Evolutionary conservation across 2,329 filamentous ascomycete genomes (phyloP).

Genomic region (Aspergillus ochraceoroseus): DNA sequence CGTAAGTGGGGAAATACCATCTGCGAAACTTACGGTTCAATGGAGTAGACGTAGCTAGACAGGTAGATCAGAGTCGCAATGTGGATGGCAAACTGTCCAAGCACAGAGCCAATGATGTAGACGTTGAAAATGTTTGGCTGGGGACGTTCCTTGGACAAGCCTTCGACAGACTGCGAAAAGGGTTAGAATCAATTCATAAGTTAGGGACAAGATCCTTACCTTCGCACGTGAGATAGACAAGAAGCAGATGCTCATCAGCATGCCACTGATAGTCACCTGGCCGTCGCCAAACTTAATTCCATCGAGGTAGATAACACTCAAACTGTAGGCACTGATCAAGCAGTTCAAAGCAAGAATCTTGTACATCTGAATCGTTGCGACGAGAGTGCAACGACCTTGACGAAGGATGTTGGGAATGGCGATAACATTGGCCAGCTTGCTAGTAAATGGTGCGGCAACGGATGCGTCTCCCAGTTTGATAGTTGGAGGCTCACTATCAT

Average conservation of each 20-base stretch:
- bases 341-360: constrained; percentile 98
- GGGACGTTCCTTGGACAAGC: constrained; percentile 90
- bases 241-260: constrained; percentile 99
- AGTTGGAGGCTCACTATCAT: constrained; percentile 84
- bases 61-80: constrained; percentile 93
- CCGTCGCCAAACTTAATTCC: constrained; percentile 99
- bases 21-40: constrained; percentile 66
- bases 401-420: constrained; percentile 98
- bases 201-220: constrained; percentile 40
- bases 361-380: constrained; percentile 99
- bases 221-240: constrained; percentile 96
- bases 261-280: constrained; percentile 96
- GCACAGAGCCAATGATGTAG: constrained; percentile 96
- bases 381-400: constrained; percentile 93
- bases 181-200: constrained; percentile 13
- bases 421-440: constrained; percentile 93
- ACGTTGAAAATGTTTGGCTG: constrained; percentile 99
- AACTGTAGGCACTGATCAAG: constrained; percentile 92
- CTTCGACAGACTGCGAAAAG: constrained; percentile 67
- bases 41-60: constrained; percentile 75
- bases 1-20: neutral
- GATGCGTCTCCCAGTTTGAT: constrained; percentile 97
- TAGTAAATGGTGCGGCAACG: constrained; percentile 94
- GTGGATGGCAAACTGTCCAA: constrained; percentile 95
- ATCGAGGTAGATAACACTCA: constrained; percentile 93